Percentiles rank a stretch among this genome's conserved stretches.
Evolutionary conservation across 2,329 filamentous ascomycete species (phyloP).

Genomic region (Sporothrix inflata): DNA sequence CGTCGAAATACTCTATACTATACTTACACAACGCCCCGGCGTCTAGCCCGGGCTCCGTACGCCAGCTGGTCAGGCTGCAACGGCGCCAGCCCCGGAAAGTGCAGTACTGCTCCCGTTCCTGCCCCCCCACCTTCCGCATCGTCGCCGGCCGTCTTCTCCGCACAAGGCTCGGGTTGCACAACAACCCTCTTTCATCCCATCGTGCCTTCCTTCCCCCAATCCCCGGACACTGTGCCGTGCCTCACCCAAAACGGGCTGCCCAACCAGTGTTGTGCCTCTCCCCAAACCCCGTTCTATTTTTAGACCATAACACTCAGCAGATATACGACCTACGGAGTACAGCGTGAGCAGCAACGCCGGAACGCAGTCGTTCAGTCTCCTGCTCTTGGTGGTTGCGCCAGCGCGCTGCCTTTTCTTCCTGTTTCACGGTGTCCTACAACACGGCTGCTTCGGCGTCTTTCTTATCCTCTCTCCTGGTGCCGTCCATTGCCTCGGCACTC

Average conservation of each 20-base stretch:
- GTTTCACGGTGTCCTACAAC: neutral
- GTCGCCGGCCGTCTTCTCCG: neutral
- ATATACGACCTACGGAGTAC: neutral
- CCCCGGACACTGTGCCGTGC: neutral
- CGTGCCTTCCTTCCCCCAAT: neutral
- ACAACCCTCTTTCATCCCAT: no score
- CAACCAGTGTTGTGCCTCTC: conserved; percentile 2
- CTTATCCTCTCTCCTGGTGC: neutral
- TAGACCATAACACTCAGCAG: conserved; percentile 1
- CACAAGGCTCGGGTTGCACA: neutral
- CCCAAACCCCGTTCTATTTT: conserved; percentile 24
- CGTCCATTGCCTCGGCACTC: neutral
- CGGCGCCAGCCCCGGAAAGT: no score
- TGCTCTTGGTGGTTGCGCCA: neutral
- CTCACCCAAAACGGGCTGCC: neutral
- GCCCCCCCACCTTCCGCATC: neutral
- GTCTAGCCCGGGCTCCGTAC: no score
- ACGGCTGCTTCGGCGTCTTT: neutral
- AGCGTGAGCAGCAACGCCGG: neutral
- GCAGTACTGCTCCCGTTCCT: neutral
- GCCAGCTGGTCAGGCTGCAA: no score
- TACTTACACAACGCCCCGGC: no score
- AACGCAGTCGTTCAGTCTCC: neutral
- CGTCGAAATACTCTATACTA: no score
- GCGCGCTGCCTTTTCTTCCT: neutral